Evolutionary conservation across 2,329 filamentous ascomycete genomes (phyloP).

Genomic region (Gaeumannomyces sp.): DNA sequence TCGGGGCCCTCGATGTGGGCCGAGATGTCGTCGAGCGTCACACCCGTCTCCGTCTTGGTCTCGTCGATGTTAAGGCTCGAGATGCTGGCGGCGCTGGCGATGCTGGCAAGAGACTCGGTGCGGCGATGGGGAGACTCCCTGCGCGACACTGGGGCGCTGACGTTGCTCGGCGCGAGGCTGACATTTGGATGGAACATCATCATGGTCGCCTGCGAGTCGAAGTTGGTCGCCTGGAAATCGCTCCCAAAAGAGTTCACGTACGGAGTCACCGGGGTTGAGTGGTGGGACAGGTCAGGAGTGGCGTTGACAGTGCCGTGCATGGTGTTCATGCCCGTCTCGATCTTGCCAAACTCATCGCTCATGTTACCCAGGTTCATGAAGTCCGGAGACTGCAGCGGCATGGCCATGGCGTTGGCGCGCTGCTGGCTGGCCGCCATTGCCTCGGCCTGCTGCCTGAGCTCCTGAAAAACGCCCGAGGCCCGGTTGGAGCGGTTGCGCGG

Average conservation of each 20-base stretch:
- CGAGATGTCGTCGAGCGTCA: conserved; percentile 78
- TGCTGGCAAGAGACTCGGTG: conserved; percentile 54
- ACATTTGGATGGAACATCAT: conserved; percentile 16
- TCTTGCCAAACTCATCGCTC: conserved; percentile 29
- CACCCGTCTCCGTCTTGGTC: conserved; percentile 69
- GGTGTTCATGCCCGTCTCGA: conserved; percentile 24
- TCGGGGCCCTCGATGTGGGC: conserved; percentile 69
- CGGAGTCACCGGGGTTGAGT: conserved; percentile 46
- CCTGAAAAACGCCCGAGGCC: conserved; percentile 49
- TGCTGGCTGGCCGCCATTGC: conserved; percentile 49
- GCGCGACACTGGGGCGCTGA: conserved; percentile 14
- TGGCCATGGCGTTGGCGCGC: conserved; percentile 34
- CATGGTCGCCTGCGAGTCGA: conserved; percentile 16
- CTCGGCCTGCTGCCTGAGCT: conserved; percentile 52
- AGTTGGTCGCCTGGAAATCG: conserved; percentile 30
- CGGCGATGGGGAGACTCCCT: conserved; percentile 41
- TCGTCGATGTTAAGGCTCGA: conserved; percentile 59
- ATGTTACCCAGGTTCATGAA: conserved; percentile 42
- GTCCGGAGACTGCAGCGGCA: conserved; percentile 47
- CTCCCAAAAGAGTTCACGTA: conserved; percentile 32
- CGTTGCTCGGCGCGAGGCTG: conserved; percentile 7
- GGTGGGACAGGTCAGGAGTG: conserved; percentile 39
- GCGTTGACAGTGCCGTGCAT: conserved; percentile 30
- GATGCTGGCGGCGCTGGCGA: conserved; percentile 53
- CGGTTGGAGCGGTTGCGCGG: conserved; percentile 34